Conservation (phyloP, 2,329 filamentous ascomycete species). For the Lasiodiplodia gonubiensis region DNA sequence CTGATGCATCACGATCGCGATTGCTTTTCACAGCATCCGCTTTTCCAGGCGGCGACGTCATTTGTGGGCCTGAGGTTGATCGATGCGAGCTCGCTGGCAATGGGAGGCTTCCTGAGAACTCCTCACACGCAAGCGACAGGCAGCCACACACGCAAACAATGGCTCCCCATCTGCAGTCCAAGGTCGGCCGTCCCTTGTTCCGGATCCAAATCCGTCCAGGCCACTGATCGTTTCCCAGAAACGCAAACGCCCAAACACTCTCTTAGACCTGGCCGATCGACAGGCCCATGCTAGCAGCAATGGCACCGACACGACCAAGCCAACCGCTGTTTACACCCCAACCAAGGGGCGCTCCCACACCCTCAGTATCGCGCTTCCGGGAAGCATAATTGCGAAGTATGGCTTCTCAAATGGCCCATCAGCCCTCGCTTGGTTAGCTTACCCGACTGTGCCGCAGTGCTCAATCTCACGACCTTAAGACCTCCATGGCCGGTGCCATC, state of each 20-base stretch:
- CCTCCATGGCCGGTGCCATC: constrained; percentile 73
- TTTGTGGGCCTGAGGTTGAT: constrained; percentile 12
- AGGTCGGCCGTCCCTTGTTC: background rate
- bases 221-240: constrained; percentile 31
- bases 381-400: constrained; percentile 77
- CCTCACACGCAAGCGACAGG: constrained; percentile 9
- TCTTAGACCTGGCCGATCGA: constrained; percentile 31
- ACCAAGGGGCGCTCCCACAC: constrained; percentile 71
- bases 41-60: constrained; percentile 1
- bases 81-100: background rate
- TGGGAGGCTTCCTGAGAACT: constrained; percentile 12
- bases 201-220: background rate
- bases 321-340: constrained; percentile 71
- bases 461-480: constrained; percentile 76
- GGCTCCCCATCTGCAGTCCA: constrained; percentile 17
- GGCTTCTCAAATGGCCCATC: constrained; percentile 33
- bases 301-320: constrained; percentile 64
- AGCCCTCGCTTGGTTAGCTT: background rate
- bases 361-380: constrained; percentile 77
- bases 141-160: constrained; percentile 3
- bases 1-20: background rate
- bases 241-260: constrained; percentile 34
- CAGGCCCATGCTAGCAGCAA: constrained; percentile 16
- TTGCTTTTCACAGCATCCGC: background rate
- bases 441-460: constrained; percentile 61